phyloP scores from a whole-genome alignment of 495 filamentous ascomycete species.

The Hypoxylon trugodes region DNA sequence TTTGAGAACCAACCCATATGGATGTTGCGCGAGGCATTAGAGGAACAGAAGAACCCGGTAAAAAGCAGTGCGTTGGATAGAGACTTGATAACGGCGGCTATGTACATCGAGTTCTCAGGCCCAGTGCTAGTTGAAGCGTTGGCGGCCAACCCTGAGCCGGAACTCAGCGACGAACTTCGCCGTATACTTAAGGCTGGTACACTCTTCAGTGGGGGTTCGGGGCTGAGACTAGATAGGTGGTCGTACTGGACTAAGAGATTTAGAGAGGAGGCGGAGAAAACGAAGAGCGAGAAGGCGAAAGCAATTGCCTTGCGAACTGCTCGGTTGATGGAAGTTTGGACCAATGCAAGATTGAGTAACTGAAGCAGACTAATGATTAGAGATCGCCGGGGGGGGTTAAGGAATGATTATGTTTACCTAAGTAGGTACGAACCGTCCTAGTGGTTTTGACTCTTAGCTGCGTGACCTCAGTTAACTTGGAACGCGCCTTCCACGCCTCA shows the following conservation, averaged over 20 bases:
- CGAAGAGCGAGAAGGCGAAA: constrained; percentile 24
- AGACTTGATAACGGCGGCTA: constrained; percentile 25
- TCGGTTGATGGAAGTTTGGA: constrained; percentile 38
- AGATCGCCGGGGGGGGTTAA: neutral
- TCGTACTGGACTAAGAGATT: constrained; percentile 37
- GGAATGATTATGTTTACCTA: no score
- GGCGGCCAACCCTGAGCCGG: constrained; percentile 19
- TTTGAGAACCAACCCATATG: constrained; percentile 28
- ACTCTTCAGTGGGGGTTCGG: constrained; percentile 29
- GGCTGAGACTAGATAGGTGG: constrained; percentile 35
- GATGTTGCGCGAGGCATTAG: constrained; percentile 39
- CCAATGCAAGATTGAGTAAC: neutral
- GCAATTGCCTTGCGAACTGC: constrained; percentile 34
- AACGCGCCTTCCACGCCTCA: no score
- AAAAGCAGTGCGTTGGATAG: constrained; percentile 5
- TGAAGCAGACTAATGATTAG: neutral
- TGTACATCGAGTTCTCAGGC: constrained; percentile 43
- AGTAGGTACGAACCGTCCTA: no score
- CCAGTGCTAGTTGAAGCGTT: constrained; percentile 30
- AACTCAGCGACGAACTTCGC: constrained; percentile 16
- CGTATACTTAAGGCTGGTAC: constrained; percentile 24
- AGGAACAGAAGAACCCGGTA: constrained; percentile 8
- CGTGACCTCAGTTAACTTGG: no score
- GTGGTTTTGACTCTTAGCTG: no score
- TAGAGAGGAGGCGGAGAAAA: constrained; percentile 23